phyloP scores from a whole-genome alignment of 495 filamentous ascomycete species.

The Hypoxylon trugodes region DNA sequence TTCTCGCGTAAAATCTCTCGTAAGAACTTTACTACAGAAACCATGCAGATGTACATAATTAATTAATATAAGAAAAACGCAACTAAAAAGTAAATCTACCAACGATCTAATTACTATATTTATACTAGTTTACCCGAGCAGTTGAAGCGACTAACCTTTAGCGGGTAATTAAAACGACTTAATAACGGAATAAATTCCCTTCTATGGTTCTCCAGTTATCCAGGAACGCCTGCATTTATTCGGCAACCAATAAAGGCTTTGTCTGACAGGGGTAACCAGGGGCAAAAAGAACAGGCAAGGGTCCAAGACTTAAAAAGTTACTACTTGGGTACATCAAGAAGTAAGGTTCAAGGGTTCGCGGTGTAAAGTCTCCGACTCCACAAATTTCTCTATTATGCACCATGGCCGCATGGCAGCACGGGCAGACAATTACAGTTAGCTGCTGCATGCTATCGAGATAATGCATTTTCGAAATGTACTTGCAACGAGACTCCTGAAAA shows the following conservation, averaged over 20 bases:
- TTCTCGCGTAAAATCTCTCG: too few species aligned
- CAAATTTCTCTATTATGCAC: neutral
- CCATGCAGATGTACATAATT: too few species aligned
- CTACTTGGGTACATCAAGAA: too few species aligned
- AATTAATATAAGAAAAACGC: too few species aligned
- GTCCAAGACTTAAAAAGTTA: constrained; percentile 7
- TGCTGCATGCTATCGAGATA: constrained; percentile 21
- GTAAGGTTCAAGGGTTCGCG: too few species aligned
- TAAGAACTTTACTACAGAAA: too few species aligned
- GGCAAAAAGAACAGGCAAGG: constrained; percentile 9
- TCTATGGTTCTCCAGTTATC: constrained; percentile 28
- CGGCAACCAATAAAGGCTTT: constrained; percentile 26
- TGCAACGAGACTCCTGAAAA: neutral
- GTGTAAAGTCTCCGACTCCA: constrained; percentile 20
- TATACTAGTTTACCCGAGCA: neutral
- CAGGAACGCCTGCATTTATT: constrained; percentile 23
- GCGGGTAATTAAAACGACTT: neutral
- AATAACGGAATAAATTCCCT: neutral
- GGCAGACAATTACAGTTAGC: too few species aligned
- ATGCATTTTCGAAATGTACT: constrained; percentile 11
- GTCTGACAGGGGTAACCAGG: constrained; percentile 28
- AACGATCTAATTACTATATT: neutral
- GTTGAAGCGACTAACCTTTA: neutral
- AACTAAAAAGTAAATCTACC: neutral
- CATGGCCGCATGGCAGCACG: constrained; percentile 1